Percentiles rank a stretch among this genome's conserved stretches.
Conservation (phyloP, 352 stramenopile genomes). For the Hyaloperonospora arabidopsidis region DNA sequence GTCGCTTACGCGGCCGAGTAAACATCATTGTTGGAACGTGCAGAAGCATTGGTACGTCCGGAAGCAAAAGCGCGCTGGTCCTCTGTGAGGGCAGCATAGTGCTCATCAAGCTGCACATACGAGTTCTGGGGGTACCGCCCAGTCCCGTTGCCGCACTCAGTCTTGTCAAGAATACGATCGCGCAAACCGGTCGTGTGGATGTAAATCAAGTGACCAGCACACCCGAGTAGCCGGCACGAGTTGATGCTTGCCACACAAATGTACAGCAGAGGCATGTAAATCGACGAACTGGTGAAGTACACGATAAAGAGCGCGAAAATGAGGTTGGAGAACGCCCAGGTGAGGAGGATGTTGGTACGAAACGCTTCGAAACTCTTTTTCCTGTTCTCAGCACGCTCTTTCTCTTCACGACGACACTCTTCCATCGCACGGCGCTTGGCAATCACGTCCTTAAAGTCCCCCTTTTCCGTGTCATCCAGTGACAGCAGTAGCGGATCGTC, state of each 20-base stretch:
- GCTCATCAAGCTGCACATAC: conserved; percentile 59
- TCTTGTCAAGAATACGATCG: conserved; percentile 40
- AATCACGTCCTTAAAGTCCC: conserved; percentile 80
- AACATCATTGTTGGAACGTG: conserved; percentile 24
- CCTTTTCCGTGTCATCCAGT: conserved; percentile 57
- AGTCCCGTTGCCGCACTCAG: conserved; percentile 46
- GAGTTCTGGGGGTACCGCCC: conserved; percentile 42
- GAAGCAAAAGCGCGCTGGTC: conserved; percentile 52
- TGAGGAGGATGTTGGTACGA: conserved; percentile 71
- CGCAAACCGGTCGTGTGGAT: conserved; percentile 41
- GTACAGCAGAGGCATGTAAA: conserved; percentile 68
- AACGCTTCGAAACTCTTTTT: conserved; percentile 80
- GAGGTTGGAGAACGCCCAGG: conserved; percentile 79
- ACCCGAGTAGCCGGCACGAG: conserved; percentile 50
- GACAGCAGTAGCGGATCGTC: conserved; percentile 40
- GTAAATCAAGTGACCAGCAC: conserved; percentile 69
- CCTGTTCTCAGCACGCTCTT: conserved; percentile 45
- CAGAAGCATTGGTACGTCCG: conserved; percentile 30
- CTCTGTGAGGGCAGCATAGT: conserved; percentile 62
- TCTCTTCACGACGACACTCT: conserved; percentile 55
- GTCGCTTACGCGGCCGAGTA: conserved; percentile 21
- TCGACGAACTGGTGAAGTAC: conserved; percentile 45
- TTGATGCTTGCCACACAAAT: conserved; percentile 66
- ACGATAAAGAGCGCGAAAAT: conserved; percentile 71
- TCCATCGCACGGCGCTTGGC: conserved; percentile 66